These are phyloP conservation scores for Pichia heedii DNA, from an alignment of 805 yeast species.

Conservation along the genomic window DNA sequence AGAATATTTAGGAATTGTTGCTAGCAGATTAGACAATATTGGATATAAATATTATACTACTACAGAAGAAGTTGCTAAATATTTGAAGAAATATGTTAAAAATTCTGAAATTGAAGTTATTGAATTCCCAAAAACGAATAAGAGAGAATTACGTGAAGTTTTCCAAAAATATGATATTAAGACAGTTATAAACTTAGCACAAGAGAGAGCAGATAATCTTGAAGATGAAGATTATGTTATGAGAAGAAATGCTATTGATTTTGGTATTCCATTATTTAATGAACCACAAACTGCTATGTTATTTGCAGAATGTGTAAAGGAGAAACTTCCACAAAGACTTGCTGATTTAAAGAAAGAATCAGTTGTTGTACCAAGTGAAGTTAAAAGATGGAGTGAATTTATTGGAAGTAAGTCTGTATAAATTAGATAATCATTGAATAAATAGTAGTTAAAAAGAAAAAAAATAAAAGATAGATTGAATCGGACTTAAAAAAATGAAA, in stretches of 20 bases:
- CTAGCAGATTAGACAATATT: conserved; percentile 53
- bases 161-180: conserved; percentile 80
- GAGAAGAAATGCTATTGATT: conserved; percentile 99
- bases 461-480: neutral
- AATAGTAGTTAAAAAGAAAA: neutral
- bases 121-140: conserved; percentile 88
- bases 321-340: conserved; percentile 51
- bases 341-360: conserved; percentile 34
- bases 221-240: conserved; percentile 88
- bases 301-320: conserved; percentile 75
- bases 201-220: conserved; percentile 76
- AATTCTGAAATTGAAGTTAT: conserved; percentile 50
- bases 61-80: conserved; percentile 58
- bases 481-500: too few relatives aligned
- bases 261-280: conserved; percentile 91
- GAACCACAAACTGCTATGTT: conserved; percentile 90
- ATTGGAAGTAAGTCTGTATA: conserved; percentile 87
- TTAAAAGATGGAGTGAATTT: conserved; percentile 93
- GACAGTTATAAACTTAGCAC: conserved; percentile 88
- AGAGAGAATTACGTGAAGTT: conserved; percentile 86
- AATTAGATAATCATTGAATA: neutral
- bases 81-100: conserved; percentile 43
- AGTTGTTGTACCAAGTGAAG: conserved; percentile 73
- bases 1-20: conserved; percentile 65
- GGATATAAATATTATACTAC: conserved; percentile 83